Percentiles rank a stretch among this genome's conserved stretches.
phyloP scores from a whole-genome alignment of 2,329 filamentous ascomycete genomes.

The Leptographium procerum region DNA sequence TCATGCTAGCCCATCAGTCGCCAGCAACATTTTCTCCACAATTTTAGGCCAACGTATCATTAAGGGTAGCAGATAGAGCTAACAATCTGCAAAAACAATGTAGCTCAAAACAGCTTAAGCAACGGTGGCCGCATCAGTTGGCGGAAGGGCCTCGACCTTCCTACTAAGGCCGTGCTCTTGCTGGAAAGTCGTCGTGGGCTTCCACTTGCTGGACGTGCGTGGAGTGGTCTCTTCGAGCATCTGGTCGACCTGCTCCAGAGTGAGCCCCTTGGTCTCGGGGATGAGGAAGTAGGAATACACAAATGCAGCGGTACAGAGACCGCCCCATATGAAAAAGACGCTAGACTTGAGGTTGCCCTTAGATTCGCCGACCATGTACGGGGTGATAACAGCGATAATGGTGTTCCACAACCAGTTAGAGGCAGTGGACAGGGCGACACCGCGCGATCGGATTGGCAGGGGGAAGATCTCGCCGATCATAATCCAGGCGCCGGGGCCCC shows the following conservation, averaged over 20 bases:
- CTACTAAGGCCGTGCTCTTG: constrained; percentile 9
- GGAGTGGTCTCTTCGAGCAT: constrained; percentile 83
- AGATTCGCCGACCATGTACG: constrained; percentile 52
- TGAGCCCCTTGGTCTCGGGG: constrained; percentile 64
- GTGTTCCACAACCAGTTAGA: constrained; percentile 86
- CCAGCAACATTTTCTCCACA: neutral
- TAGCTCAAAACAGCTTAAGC: neutral
- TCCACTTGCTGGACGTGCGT: constrained; percentile 66
- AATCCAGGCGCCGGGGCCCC: constrained; percentile 73
- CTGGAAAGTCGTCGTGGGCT: constrained; percentile 59
- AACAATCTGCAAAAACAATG: neutral
- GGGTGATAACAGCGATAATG: constrained; percentile 34
- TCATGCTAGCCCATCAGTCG: neutral
- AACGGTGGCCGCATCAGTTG: neutral
- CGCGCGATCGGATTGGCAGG: constrained; percentile 76
- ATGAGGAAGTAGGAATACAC: constrained; percentile 64
- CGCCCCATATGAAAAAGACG: constrained; percentile 68
- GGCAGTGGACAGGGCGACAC: constrained; percentile 76
- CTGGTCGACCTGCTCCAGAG: constrained; percentile 70
- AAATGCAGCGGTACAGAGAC: constrained; percentile 47
- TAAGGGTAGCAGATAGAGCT: neutral
- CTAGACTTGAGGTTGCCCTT: constrained; percentile 55
- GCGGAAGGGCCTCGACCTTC: neutral
- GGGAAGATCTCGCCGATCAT: constrained; percentile 88
- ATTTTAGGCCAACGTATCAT: neutral